Evolutionary conservation across 345 rosid genomes (phyloP), one percentile per base, ranked within the genome.

Genomic region (Acer campestre): DNA sequence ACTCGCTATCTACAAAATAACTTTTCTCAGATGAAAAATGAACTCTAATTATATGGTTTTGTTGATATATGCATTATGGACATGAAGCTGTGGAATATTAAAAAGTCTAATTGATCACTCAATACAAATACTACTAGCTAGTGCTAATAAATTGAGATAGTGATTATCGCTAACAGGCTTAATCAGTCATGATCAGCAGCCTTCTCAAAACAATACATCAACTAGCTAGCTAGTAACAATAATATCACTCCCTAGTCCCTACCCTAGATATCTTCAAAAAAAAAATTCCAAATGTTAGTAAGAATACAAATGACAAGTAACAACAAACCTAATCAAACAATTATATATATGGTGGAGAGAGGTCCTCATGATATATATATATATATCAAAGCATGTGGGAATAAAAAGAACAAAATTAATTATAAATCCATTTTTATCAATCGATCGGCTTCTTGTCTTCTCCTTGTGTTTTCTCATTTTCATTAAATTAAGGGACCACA

Each of bases 401-500:
- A 65, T 27, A n/a, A 31, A 53, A 27, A 65, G 71, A 65, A 48
- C 17, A 58, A 38, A 38, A 31, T 35, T 65, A 51, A 8, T 61
- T 64, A 16, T 61, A 75, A 49, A 18, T 64, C 17, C n/a, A 27
- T 4, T 56, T 17, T 17, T 46, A 44, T 22, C 38, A 35, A 35
- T 74, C n/a, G 49, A 35, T 74, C n/a, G 49, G 70, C 51, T 75
- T 65, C 48, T 64, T 51, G 49, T 75, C 70, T 65, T 64, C 48
- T 66, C 31, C n/a, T 61, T 6, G 3, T n/a, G 35, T 49, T 65
- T n/a, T 66, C 18, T 48, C 8, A 18, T 46, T 68, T 27, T 63
- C 58, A 35, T 35, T 35, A 35, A 35, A 10, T 20, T 48, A 25
- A n/a, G 69, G 82, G 81, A 77, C 77, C 78, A 81, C 81, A 69